Evolutionary conservation across 495 filamentous ascomycete species (phyloP).

Genomic region (Daldinia loculata): DNA sequence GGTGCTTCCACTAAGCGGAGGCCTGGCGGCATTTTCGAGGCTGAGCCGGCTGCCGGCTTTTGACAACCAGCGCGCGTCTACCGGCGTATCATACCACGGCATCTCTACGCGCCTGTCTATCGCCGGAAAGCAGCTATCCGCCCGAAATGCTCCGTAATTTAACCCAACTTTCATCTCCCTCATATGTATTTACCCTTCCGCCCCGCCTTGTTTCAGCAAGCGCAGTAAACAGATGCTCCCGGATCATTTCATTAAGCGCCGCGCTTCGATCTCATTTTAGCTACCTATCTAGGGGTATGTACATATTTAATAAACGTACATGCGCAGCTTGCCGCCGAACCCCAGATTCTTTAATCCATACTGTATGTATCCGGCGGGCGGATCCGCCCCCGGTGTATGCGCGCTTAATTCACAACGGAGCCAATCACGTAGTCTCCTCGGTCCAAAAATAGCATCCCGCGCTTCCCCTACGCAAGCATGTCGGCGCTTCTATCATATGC

Average conservation of each 20-base stretch:
- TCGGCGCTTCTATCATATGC: background rate
- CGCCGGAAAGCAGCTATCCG: background rate
- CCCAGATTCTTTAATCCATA: background rate
- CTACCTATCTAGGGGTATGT: too few relatives aligned
- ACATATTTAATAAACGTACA: background rate
- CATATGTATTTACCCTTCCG: background rate
- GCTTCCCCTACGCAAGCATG: background rate
- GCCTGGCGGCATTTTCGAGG: conserved; percentile 38
- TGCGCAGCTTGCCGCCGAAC: background rate
- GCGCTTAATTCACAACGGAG: background rate
- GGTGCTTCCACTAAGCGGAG: conserved; percentile 26
- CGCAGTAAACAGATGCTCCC: conserved; percentile 11
- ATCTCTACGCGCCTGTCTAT: background rate
- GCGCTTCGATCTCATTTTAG: background rate
- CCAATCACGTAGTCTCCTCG: background rate
- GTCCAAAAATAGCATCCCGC: background rate
- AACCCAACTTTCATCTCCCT: background rate
- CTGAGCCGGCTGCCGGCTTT: conserved; percentile 30
- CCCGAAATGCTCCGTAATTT: conserved; percentile 4
- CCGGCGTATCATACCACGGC: conserved; percentile 24
- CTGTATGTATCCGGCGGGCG: background rate
- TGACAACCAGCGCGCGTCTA: conserved; percentile 28
- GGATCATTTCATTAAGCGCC: background rate
- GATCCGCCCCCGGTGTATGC: background rate
- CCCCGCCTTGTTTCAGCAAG: conserved; percentile 39